Percentiles rank a stretch among this genome's conserved stretches.
phyloP scores from a whole-genome alignment of 257 asterid genomes.

The Solanum corneliomulleri region DNA sequence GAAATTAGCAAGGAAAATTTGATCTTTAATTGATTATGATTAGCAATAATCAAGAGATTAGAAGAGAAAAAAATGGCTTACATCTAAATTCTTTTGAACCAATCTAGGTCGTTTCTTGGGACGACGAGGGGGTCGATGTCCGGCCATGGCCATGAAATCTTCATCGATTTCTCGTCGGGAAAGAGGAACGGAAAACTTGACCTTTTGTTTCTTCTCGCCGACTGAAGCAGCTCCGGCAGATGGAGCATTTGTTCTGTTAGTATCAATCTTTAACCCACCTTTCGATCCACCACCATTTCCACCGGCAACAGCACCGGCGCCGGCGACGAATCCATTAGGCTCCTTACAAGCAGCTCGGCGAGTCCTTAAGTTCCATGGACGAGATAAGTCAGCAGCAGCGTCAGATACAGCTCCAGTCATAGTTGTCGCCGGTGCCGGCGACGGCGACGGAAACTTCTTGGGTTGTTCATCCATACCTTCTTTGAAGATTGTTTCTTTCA shows the following conservation, averaged over 20 bases:
- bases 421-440: conserved; percentile 22
- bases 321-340: conserved; percentile 8
- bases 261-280: background rate
- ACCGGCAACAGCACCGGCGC: background rate
- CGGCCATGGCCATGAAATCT: conserved; percentile 57
- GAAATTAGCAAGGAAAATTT: background rate
- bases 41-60: background rate
- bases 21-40: background rate
- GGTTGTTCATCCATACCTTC: conserved; percentile 34
- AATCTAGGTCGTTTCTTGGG: conserved; percentile 61
- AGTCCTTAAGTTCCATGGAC: conserved; percentile 83
- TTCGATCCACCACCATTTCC: background rate
- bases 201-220: conserved; percentile 41
- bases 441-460: conserved; percentile 15
- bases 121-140: conserved; percentile 71
- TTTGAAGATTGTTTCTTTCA: conserved; percentile 47
- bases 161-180: conserved; percentile 63
- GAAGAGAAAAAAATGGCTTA: conserved; percentile 12
- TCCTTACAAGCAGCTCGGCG: conserved; percentile 54
- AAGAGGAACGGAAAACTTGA: conserved; percentile 57
- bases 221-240: conserved; percentile 10
- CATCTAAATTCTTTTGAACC: conserved; percentile 71
- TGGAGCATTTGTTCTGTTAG: background rate
- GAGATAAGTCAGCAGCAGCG: background rate
- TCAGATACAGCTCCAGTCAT: background rate